Base-by-base conservation (phyloP, 306 rosid genomes). In the Quercus parvula region DNA sequence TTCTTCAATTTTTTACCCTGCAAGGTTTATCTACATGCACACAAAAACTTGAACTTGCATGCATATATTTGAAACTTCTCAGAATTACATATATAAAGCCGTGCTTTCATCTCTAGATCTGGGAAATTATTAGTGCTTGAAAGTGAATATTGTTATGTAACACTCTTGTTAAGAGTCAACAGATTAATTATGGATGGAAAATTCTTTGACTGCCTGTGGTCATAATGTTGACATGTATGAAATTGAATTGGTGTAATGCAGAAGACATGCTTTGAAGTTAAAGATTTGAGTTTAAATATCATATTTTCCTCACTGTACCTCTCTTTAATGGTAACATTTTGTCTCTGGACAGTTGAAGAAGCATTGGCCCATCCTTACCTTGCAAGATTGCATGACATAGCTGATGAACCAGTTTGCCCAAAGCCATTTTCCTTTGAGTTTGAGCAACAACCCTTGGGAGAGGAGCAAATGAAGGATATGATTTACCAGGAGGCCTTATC, bases 361-460 rank as follows among this genome's bases (percentile, higher is more conserved):
- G 97, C 99, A 1, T 84, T 95, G 24, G 97, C 98, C 67, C 99
- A 95, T 87, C 99, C 99, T 76, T 95, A 95, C 85, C 94, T 95
- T 77, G 96, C 89, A 83, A 92, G 96, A 82, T 89, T 95, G 83
- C 99, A 95, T 74, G 99, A 95, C 82, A 80, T 80, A 76, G 93
- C 94, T 41, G 99, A 95, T 79, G 99, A 95, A 84, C 99, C 99
- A 19, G 75, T 89, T 79, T 92, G 99, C 87, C 31, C 75, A 35
- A 84, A 84, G 52, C 88, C 94, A 52, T 95, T 95, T 87, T 89
- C 94, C 35, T 92, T 95, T 80, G 99, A 93, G 19, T 95, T 92
- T 74, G 99, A 95, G 90, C 91, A 90, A 77, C 97, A 83, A 46
- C 86, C 85, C 63, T 55, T 93, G 84, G 94, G 79, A 2, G 99